Conservation (phyloP, 176 grass and related monocot species). For the Aegilops tauschii region DNA sequence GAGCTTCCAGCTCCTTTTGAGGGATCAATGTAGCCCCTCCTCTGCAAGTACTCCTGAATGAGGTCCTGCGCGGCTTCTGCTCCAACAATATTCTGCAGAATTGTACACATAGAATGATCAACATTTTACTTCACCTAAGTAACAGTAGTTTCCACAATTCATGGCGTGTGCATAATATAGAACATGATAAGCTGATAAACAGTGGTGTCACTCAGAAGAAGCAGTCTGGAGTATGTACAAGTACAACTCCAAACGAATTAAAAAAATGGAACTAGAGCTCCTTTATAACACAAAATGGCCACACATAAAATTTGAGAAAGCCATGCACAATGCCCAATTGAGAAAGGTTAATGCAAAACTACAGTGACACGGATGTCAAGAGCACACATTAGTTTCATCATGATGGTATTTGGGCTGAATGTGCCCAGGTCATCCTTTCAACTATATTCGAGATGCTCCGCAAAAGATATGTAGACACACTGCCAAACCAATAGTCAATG, state of each 20-base stretch:
- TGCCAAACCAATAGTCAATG: neutral
- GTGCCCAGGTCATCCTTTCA: neutral
- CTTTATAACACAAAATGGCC: neutral
- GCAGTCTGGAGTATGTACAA: neutral
- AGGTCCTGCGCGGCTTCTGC: constrained; percentile 64
- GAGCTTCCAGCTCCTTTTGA: constrained; percentile 32
- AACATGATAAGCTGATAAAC: neutral
- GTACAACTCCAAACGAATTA: constrained; percentile 2
- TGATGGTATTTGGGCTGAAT: neutral
- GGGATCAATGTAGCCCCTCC: constrained; percentile 56
- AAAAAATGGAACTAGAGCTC: constrained; percentile 6
- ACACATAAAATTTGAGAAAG: neutral
- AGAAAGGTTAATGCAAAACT: neutral
- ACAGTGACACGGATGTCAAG: neutral
- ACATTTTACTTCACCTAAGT: neutral
- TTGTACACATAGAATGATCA: constrained; percentile 4
- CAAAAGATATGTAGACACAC: neutral
- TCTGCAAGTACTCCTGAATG: constrained; percentile 83
- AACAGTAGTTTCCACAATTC: constrained; percentile 6
- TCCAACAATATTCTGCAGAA: constrained; percentile 83
- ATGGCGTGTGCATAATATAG: neutral
- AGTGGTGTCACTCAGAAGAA: neutral
- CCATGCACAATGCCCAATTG: neutral
- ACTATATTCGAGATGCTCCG: neutral
- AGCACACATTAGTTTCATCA: neutral